Conservation (phyloP, 2,329 filamentous ascomycete species). For the Sphaerulina populicola region DNA sequence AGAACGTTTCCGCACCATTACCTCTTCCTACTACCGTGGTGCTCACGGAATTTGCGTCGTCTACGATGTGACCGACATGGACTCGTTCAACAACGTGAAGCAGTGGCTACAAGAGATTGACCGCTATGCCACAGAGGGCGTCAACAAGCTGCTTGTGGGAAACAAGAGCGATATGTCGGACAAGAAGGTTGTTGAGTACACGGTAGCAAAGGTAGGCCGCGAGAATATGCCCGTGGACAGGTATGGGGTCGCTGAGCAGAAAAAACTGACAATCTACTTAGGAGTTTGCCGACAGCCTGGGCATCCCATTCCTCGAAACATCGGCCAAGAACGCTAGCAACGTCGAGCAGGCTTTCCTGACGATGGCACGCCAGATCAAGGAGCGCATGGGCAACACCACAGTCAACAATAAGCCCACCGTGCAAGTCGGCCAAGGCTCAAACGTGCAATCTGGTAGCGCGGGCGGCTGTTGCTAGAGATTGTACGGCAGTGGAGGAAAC, state of each 20-base stretch:
- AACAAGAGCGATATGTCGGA: slow-evolving; percentile 99
- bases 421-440: slow-evolving; percentile 90
- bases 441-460: slow-evolving; percentile 81
- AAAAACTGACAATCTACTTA: slow-evolving; percentile 36
- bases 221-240: not conserved
- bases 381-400: slow-evolving; percentile 97
- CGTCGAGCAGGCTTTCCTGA: slow-evolving; percentile 98
- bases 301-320: slow-evolving; percentile 98
- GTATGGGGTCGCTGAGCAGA: not conserved
- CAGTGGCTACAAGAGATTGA: slow-evolving; percentile 99
- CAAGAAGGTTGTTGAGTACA: slow-evolving; percentile 99
- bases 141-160: slow-evolving; percentile 98
- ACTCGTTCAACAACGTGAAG: slow-evolving; percentile 99
- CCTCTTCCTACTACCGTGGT: slow-evolving; percentile 97
- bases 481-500: not conserved
- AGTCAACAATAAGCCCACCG: slow-evolving; percentile 97
- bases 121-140: slow-evolving; percentile 95
- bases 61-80: slow-evolving; percentile 99
- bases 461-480: slow-evolving; percentile 74
- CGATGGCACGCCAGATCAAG: slow-evolving; percentile 99
- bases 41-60: slow-evolving; percentile 99
- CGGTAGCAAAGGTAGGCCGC: slow-evolving; percentile 81
- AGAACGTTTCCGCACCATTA: slow-evolving; percentile 99
- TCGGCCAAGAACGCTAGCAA: slow-evolving; percentile 99
- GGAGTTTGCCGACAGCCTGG: slow-evolving; percentile 98